phyloP scores from a whole-genome alignment of 139 green algal genomes.

The Chlorella sp. region DNA sequence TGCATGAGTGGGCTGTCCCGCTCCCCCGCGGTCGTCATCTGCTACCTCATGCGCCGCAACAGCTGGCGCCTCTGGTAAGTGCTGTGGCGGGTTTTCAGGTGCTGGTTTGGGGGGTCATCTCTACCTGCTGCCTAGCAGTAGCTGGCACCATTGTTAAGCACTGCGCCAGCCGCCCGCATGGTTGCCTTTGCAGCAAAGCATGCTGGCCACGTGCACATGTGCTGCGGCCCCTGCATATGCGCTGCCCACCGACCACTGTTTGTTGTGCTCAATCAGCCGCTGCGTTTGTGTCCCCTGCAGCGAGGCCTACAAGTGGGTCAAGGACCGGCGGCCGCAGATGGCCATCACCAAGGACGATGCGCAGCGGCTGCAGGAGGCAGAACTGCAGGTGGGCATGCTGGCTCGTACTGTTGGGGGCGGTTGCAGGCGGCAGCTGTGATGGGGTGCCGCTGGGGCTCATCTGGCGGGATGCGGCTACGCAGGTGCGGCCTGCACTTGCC shows the following conservation, averaged over 20 bases:
- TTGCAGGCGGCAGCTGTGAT: no score
- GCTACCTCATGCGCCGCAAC: constrained; percentile 84
- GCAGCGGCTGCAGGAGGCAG: constrained; percentile 62
- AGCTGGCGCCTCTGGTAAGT: constrained; percentile 65
- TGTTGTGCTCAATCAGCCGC: not conserved
- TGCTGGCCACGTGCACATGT: not conserved
- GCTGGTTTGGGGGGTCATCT: not conserved
- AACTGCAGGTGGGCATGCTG: constrained; percentile 23
- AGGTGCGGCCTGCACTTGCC: no score
- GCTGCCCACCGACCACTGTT: no score
- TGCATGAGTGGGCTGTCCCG: constrained; percentile 79
- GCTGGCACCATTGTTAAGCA: no score
- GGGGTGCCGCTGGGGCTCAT: no score
- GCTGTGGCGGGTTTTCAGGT: no score
- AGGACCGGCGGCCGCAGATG: constrained; percentile 60
- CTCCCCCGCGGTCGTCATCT: constrained; percentile 71
- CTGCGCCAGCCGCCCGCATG: not conserved
- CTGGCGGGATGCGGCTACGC: no score
- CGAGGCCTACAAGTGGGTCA: constrained; percentile 85
- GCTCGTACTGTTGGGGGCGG: no score
- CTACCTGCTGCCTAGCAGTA: no score
- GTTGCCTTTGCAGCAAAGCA: not conserved
- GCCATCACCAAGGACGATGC: constrained; percentile 54
- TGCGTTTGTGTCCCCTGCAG: not conserved
- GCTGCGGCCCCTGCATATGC: not conserved